A percentile compares a stretch with the other conserved stretches of the same genome.
These are phyloP conservation scores for Dothideomycetes sp. DNA, from an alignment of 2,329 filamentous ascomycete genomes.

Conservation along the genomic window DNA sequence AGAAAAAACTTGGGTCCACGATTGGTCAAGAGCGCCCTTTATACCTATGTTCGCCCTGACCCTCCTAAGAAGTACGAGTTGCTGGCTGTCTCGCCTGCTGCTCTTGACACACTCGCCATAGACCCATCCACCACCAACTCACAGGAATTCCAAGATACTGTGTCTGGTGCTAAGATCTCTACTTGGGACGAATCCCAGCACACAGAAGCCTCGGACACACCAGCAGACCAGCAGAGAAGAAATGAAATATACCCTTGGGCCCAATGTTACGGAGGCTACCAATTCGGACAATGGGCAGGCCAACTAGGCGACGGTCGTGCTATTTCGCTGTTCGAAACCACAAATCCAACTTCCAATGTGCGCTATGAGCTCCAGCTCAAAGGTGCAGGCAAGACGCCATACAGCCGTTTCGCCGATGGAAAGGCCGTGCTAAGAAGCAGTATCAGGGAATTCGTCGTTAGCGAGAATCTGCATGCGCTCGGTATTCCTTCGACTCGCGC, in stretches of 20 bases:
- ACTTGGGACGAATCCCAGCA: constrained; percentile 59
- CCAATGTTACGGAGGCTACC: constrained; percentile 83
- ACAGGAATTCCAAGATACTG: constrained; percentile 65
- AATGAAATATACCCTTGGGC: constrained; percentile 89
- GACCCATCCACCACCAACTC: constrained; percentile 56
- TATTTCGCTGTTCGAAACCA: constrained; percentile 87
- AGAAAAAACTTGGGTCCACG: constrained; percentile 69
- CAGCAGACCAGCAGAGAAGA: constrained; percentile 47
- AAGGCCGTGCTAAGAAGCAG: constrained; percentile 87
- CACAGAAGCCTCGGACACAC: constrained; percentile 15
- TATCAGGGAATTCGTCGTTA: constrained; percentile 89
- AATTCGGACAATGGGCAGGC: constrained; percentile 76
- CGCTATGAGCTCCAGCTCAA: constrained; percentile 91
- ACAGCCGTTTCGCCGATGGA: constrained; percentile 92
- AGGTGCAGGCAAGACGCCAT: constrained; percentile 85
- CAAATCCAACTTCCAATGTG: constrained; percentile 59
- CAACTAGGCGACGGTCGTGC: constrained; percentile 91
- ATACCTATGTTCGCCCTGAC: constrained; percentile 84
- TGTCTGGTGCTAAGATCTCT: constrained; percentile 73
- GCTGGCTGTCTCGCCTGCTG: constrained; percentile 68
- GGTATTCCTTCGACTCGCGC: constrained; percentile 80
- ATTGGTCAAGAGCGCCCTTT: constrained; percentile 74
- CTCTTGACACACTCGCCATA: constrained; percentile 74
- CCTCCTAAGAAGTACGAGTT: constrained; percentile 63
- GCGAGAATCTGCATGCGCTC: constrained; percentile 78